phyloP scores from a whole-genome alignment of 805 yeast species.

The Wickerhamiella lipophila region DNA sequence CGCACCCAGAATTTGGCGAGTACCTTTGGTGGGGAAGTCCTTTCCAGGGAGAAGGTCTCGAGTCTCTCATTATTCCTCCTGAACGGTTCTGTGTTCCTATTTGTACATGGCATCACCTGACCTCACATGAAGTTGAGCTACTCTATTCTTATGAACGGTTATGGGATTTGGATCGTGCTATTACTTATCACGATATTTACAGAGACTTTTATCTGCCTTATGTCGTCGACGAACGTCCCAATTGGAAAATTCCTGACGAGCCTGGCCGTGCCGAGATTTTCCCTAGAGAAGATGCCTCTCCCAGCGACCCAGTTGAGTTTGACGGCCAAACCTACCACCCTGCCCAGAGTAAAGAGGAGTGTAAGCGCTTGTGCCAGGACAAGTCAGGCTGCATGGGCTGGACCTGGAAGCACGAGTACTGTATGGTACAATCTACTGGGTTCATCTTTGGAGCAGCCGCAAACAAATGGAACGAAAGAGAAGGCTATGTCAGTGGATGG shows the following conservation, averaged over 20 bases:
- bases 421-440: slow-evolving; percentile 13
- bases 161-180: slow-evolving; percentile 18
- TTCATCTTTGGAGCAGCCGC: slow-evolving; percentile 16
- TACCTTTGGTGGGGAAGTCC: slow-evolving; percentile 15
- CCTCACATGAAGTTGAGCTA: slow-evolving; percentile 25
- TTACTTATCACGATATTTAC: slow-evolving; percentile 25
- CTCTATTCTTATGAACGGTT: slow-evolving; percentile 28
- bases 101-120: slow-evolving; percentile 28
- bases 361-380: slow-evolving; percentile 14
- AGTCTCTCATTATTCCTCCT: slow-evolving; percentile 15
- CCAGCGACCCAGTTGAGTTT: background rate
- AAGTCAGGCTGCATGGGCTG: slow-evolving; percentile 14
- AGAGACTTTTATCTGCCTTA: slow-evolving; percentile 28
- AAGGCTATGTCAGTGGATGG: slow-evolving; percentile 25
- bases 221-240: slow-evolving; percentile 17
- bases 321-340: slow-evolving; percentile 14
- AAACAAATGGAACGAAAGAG: slow-evolving; percentile 12
- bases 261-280: slow-evolving; percentile 13
- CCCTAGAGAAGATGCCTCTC: slow-evolving; percentile 11
- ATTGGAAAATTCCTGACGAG: slow-evolving; percentile 20
- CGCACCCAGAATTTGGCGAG: slow-evolving; percentile 8
- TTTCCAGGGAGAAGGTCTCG: slow-evolving; percentile 28
- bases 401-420: slow-evolving; percentile 8
- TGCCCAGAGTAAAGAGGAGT: slow-evolving; percentile 6
- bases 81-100: slow-evolving; percentile 27